phyloP scores from a whole-genome alignment of 1,284 basidiomycete species.

The Trichosporon sp. region DNA sequence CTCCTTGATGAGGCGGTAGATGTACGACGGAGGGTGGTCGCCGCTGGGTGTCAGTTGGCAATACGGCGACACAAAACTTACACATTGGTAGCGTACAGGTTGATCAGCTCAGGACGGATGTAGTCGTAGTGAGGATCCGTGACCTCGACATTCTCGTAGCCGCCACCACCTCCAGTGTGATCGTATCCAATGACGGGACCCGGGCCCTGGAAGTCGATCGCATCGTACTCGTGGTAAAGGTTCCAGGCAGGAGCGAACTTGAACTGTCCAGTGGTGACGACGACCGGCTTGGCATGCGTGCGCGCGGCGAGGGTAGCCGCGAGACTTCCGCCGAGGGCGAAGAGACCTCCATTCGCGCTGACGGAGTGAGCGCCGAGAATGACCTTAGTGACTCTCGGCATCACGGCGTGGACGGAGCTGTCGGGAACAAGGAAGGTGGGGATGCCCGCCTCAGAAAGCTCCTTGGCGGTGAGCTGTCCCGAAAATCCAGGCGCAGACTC shows the following conservation, averaged over 20 bases:
- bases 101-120: constrained; percentile 82
- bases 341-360: constrained; percentile 92
- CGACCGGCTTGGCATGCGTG: constrained; percentile 85
- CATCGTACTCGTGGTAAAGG: constrained; percentile 77
- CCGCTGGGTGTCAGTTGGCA: constrained; percentile 56
- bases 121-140: constrained; percentile 92
- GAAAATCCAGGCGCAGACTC: constrained; percentile 88
- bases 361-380: constrained; percentile 89
- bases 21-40: constrained; percentile 84
- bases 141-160: constrained; percentile 81
- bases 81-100: constrained; percentile 96
- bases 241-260: constrained; percentile 95
- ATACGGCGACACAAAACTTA: constrained; percentile 51
- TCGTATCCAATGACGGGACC: constrained; percentile 64
- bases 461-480: constrained; percentile 77
- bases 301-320: constrained; percentile 83
- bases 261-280: constrained; percentile 91
- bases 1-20: constrained; percentile 84
- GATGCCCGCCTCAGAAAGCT: constrained; percentile 70
- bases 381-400: constrained; percentile 96
- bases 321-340: constrained; percentile 77
- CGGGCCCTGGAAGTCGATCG: constrained; percentile 81
- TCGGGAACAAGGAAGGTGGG: constrained; percentile 94
- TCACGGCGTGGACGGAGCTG: constrained; percentile 87
- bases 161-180: constrained; percentile 61